Evolutionary conservation across 495 filamentous ascomycete genomes (phyloP).

Genomic region (Aspergillus sclerotioniger): DNA sequence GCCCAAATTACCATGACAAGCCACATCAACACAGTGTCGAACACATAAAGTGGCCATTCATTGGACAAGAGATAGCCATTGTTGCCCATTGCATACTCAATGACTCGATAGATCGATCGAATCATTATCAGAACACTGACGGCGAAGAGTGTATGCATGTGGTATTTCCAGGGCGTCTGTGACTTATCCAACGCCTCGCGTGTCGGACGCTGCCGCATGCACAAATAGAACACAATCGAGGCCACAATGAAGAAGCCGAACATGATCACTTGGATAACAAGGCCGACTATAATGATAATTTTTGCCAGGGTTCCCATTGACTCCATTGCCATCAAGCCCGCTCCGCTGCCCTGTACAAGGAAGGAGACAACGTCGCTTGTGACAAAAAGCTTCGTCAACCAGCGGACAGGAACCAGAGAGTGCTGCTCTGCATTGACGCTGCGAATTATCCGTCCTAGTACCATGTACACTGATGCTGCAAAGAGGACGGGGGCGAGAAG

Average conservation of each 20-base stretch:
- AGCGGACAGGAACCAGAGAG: slow-evolving; percentile 13
- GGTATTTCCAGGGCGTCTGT: slow-evolving; percentile 37
- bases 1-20: slow-evolving; percentile 36
- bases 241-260: slow-evolving; percentile 35
- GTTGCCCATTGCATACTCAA: slow-evolving; percentile 57
- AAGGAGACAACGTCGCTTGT: slow-evolving; percentile 22
- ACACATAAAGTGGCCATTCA: slow-evolving; percentile 58
- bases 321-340: slow-evolving; percentile 11
- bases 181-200: not conserved
- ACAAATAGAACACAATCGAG: slow-evolving; percentile 25
- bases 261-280: slow-evolving; percentile 33
- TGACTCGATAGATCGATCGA: slow-evolving; percentile 56
- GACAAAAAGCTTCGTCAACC: slow-evolving; percentile 25
- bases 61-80: slow-evolving; percentile 45
- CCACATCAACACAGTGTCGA: slow-evolving; percentile 56
- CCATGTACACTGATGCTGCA: slow-evolving; percentile 55
- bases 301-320: slow-evolving; percentile 5
- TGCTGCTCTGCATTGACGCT: slow-evolving; percentile 34
- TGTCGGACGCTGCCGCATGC: slow-evolving; percentile 13
- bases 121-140: slow-evolving; percentile 52
- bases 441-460: slow-evolving; percentile 44
- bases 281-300: slow-evolving; percentile 31
- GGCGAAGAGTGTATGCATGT: slow-evolving; percentile 46
- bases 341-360: slow-evolving; percentile 18
- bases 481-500: slow-evolving; percentile 36